Evolutionary conservation across 345 rosid species (phyloP).

Genomic region (Orychophragmus violaceus): DNA sequence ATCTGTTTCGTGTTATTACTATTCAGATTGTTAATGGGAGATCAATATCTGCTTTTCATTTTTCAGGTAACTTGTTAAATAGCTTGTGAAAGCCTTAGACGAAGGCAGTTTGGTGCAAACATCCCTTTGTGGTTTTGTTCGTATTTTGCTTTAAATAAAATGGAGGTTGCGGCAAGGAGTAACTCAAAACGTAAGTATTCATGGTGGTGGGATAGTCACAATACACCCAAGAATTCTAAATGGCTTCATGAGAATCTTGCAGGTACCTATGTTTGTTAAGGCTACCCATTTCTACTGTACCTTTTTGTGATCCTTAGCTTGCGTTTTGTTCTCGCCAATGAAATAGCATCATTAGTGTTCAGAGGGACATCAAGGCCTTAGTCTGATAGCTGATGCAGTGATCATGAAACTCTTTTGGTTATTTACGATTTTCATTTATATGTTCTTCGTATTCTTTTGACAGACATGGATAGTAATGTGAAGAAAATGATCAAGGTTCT

Average conservation of each 20-base stretch:
- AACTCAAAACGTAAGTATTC: conserved; percentile 71
- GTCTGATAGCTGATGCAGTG: neutral
- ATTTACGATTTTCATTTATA: neutral
- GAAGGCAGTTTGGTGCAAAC: neutral
- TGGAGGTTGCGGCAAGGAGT: conserved; percentile 27
- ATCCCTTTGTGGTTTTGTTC: neutral
- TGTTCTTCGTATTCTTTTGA: neutral
- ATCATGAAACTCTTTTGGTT: no score
- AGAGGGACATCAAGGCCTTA: neutral
- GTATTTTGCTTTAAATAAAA: neutral
- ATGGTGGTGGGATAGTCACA: conserved; percentile 99
- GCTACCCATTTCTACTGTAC: neutral
- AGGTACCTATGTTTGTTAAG: conserved; percentile 36
- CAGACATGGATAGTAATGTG: conserved; percentile 93
- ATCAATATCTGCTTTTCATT: neutral
- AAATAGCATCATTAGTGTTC: neutral
- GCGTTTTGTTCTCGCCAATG: neutral
- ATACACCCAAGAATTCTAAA: conserved; percentile 86
- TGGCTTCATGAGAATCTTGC: conserved; percentile 96
- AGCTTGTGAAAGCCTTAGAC: conserved; percentile 7
- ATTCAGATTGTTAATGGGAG: no score
- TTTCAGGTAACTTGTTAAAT: conserved; percentile 1
- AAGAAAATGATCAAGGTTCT: conserved; percentile 91
- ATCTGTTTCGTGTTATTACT: no score
- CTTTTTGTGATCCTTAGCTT: neutral